Conservation (phyloP, 495 filamentous ascomycete species). For the Penicillium soppii region DNA sequence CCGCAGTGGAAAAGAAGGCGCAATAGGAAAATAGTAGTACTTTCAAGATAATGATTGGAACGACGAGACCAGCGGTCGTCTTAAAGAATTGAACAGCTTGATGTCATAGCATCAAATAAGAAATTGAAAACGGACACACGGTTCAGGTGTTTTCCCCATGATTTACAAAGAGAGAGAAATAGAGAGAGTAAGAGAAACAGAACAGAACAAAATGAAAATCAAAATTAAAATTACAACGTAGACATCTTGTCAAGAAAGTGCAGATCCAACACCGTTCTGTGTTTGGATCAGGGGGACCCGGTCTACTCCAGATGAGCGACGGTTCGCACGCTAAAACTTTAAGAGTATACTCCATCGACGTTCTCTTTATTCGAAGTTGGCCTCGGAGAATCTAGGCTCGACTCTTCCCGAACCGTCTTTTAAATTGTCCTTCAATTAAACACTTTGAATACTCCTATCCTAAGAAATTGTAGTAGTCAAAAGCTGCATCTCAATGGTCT, state of each 20-base stretch:
- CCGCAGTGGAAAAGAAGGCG: background rate
- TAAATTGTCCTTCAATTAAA: too few relatives aligned
- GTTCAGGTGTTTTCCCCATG: slow-evolving; percentile 8
- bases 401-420: too few relatives aligned
- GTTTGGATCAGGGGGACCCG: slow-evolving; percentile 28
- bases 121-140: slow-evolving; percentile 14
- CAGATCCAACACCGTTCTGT: slow-evolving; percentile 25
- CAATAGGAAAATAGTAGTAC: slow-evolving; percentile 2
- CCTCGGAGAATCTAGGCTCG: too few relatives aligned
- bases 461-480: background rate
- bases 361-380: too few relatives aligned
- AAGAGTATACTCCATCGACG: too few relatives aligned
- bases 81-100: slow-evolving; percentile 11
- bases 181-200: slow-evolving; percentile 4
- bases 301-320: slow-evolving; percentile 25
- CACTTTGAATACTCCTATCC: too few relatives aligned
- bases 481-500: background rate
- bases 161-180: slow-evolving; percentile 7
- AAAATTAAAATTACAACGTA: slow-evolving; percentile 5
- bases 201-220: slow-evolving; percentile 6
- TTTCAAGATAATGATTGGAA: slow-evolving; percentile 14
- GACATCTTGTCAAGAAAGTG: slow-evolving; percentile 16
- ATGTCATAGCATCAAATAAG: slow-evolving; percentile 20
- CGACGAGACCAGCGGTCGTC: slow-evolving; percentile 19
- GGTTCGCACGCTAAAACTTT: slow-evolving; percentile 28